Conservation (phyloP, 129 eudicot genomes). For the Sambucus nigra region DNA sequence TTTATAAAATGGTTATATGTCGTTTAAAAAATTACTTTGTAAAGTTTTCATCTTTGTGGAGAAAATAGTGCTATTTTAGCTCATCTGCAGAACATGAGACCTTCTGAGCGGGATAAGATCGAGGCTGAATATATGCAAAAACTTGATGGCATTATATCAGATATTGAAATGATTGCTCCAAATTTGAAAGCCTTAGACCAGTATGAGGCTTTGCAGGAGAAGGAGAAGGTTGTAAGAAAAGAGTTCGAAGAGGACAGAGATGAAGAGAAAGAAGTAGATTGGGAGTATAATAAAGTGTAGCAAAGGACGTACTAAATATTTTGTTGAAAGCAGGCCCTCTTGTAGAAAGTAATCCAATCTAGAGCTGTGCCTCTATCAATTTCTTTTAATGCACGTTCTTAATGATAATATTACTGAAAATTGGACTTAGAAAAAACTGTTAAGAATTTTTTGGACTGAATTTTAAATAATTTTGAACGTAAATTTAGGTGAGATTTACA, state of each 20-base stretch:
- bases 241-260: constrained; percentile 86
- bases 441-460: too few species aligned
- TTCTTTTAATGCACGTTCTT: too few species aligned
- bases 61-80: too few species aligned
- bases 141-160: constrained; percentile 57
- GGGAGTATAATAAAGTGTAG: constrained; percentile 54
- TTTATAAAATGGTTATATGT: too few species aligned
- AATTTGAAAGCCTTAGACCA: constrained; percentile 95
- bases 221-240: constrained; percentile 57
- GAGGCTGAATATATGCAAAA: constrained; percentile 79
- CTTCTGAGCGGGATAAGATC: constrained; percentile 73
- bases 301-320: constrained; percentile 38
- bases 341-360: too few species aligned
- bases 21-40: too few species aligned
- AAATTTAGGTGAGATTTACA: too few species aligned
- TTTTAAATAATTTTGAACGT: too few species aligned
- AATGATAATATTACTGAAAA: too few species aligned
- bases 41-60: too few species aligned
- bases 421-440: too few species aligned
- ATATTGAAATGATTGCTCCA: constrained; percentile 90
- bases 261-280: constrained; percentile 61
- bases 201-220: constrained; percentile 71
- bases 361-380: too few species aligned
- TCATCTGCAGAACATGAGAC: constrained; percentile 47
- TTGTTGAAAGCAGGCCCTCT: neutral